Evolutionary conservation across 306 rosid genomes (phyloP).

Genomic region (Styphnolobium japonicum): DNA sequence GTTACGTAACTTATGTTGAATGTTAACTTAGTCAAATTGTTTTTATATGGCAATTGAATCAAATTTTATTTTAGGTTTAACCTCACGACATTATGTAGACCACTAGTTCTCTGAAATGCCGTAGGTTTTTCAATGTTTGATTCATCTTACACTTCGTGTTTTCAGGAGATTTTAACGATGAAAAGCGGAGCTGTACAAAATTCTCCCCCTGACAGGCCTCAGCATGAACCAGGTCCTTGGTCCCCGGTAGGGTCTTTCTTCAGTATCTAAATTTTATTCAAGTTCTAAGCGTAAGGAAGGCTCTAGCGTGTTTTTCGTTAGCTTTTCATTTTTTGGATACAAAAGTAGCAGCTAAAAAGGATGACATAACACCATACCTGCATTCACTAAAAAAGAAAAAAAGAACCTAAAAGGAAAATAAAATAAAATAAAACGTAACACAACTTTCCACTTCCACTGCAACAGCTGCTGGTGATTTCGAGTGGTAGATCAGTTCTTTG

Average conservation of each 20-base stretch:
- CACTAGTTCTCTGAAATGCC: background rate
- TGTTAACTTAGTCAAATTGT: background rate
- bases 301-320: background rate
- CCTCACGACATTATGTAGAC: background rate
- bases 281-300: background rate
- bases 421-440: background rate
- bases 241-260: slow-evolving; percentile 69
- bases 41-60: background rate
- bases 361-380: background rate
- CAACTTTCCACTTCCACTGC: background rate
- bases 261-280: slow-evolving; percentile 9
- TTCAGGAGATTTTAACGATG: slow-evolving; percentile 73
- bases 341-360: background rate
- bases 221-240: slow-evolving; percentile 83
- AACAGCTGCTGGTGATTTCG: background rate
- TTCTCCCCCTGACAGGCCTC: slow-evolving; percentile 81
- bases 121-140: background rate
- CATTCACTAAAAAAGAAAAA: background rate
- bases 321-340: background rate
- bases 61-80: background rate
- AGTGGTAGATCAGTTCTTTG: background rate
- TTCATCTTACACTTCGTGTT: slow-evolving; percentile 20
- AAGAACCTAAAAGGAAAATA: background rate
- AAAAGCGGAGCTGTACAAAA: slow-evolving; percentile 92
- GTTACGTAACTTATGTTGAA: background rate